These are phyloP conservation scores for Saccharomyces paradoxus DNA, from an alignment of 805 yeast species.

Conservation along the genomic window DNA sequence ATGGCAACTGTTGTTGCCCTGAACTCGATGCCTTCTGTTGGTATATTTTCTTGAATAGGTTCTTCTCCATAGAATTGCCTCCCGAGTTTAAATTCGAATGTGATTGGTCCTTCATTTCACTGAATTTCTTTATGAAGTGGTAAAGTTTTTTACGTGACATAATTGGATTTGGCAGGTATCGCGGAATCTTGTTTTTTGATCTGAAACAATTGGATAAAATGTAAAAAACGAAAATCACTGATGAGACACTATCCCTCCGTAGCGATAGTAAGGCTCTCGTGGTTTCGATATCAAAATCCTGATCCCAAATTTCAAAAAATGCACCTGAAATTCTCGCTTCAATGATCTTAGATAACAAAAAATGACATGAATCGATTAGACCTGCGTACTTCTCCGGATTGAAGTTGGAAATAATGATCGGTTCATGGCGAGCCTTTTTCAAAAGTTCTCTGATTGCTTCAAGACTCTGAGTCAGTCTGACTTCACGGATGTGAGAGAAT, in stretches of 20 bases:
- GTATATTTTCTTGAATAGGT: constrained; percentile 5
- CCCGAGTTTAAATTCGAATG: not conserved
- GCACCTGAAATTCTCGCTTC: constrained; percentile 44
- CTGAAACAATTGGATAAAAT: constrained; percentile 37
- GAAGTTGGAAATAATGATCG: constrained; percentile 31
- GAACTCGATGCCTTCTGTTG: not conserved
- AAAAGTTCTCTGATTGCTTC: constrained; percentile 34
- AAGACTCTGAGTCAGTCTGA: constrained; percentile 39
- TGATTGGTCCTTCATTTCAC: constrained; percentile 7
- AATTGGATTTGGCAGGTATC: constrained; percentile 39
- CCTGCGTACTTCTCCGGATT: constrained; percentile 29
- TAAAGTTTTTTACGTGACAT: constrained; percentile 37
- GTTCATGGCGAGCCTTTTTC: constrained; percentile 32
- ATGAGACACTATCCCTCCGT: constrained; percentile 41
- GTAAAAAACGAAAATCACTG: constrained; percentile 38
- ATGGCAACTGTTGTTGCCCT: not conserved
- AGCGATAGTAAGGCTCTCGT: constrained; percentile 35
- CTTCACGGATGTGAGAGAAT: constrained; percentile 40
- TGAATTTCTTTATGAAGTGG: constrained; percentile 33
- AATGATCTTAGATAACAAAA: constrained; percentile 35
- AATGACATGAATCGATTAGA: constrained; percentile 33
- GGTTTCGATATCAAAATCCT: constrained; percentile 32
- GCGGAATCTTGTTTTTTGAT: constrained; percentile 33
- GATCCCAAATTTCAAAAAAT: constrained; percentile 39
- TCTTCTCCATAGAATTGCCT: constrained; percentile 6